Evolutionary conservation across 495 filamentous ascomycete species (phyloP).

Genomic region (Aspergillus cavernicola): DNA sequence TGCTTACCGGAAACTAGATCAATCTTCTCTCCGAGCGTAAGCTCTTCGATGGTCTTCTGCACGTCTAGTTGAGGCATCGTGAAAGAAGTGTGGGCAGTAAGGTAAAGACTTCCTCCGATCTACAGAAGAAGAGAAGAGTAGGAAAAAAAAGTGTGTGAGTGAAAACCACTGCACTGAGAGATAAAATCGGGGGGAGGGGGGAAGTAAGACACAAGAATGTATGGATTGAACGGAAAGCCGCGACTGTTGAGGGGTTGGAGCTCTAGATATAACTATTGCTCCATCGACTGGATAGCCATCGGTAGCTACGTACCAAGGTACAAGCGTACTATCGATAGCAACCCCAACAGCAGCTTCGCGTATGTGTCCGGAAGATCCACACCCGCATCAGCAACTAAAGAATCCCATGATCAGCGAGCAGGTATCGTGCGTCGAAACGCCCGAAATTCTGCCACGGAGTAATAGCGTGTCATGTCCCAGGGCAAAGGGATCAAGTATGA

Average conservation of each 20-base stretch:
- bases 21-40: constrained; percentile 59
- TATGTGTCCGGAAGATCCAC: not conserved
- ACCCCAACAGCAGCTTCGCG: not conserved
- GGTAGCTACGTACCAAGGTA: not conserved
- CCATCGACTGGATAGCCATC: not conserved
- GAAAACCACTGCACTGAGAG: not conserved
- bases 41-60: constrained; percentile 57
- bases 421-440: constrained; percentile 2
- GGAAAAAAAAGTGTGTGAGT: not conserved
- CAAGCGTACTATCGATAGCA: not conserved
- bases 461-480: not conserved
- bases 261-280: constrained; percentile 15
- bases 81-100: not conserved
- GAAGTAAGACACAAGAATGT: not conserved
- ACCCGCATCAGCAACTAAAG: not conserved
- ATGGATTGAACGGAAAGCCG: not conserved
- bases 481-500: not conserved
- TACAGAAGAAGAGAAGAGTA: constrained; percentile 8
- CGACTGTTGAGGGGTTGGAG: not conserved
- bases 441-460: constrained; percentile 10
- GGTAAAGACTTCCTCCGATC: constrained; percentile 5
- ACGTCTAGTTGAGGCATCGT: constrained; percentile 59
- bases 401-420: not conserved
- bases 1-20: constrained; percentile 54
- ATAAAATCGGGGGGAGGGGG: not conserved